Conservation (phyloP, 352 stramenopile genomes). For the Phytophthora pluvialis region DNA sequence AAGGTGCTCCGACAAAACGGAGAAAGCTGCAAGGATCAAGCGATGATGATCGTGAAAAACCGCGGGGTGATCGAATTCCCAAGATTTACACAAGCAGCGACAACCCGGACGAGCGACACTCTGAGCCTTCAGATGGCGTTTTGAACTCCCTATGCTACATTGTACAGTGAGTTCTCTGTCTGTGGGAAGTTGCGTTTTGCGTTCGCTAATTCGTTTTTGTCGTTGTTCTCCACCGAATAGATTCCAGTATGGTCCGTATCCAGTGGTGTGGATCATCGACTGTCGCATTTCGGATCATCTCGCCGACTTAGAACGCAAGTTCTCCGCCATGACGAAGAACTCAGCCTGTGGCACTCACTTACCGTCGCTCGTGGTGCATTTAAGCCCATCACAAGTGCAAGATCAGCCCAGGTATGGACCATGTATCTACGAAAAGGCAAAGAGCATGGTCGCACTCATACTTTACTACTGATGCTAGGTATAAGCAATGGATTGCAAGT, state of each 20-base stretch:
- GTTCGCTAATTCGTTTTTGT: not conserved
- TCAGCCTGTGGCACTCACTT: conserved; percentile 37
- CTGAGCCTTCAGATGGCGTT: not conserved
- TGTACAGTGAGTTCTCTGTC: conserved; percentile 27
- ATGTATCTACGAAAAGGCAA: not conserved
- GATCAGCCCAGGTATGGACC: conserved; percentile 32
- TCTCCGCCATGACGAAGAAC: conserved; percentile 7
- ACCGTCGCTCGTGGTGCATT: conserved; percentile 62
- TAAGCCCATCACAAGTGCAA: conserved; percentile 45
- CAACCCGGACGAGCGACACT: not conserved
- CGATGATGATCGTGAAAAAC: not conserved
- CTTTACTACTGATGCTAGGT: conserved; percentile 23
- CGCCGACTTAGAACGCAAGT: conserved; percentile 31
- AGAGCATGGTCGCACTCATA: not conserved
- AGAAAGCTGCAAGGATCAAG: conserved; percentile 14
- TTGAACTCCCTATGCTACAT: conserved; percentile 32
- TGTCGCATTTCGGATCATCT: conserved; percentile 41
- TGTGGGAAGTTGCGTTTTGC: not conserved
- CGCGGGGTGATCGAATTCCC: not conserved
- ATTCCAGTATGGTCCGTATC: conserved; percentile 38
- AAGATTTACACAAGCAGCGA: conserved; percentile 22
- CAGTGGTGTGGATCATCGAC: conserved; percentile 70
- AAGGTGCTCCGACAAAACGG: conserved; percentile 28
- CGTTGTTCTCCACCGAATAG: not conserved
- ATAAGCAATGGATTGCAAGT: conserved; percentile 42